Conservation (phyloP, 208 protist species). For the Porcisia hertigi region DNA sequence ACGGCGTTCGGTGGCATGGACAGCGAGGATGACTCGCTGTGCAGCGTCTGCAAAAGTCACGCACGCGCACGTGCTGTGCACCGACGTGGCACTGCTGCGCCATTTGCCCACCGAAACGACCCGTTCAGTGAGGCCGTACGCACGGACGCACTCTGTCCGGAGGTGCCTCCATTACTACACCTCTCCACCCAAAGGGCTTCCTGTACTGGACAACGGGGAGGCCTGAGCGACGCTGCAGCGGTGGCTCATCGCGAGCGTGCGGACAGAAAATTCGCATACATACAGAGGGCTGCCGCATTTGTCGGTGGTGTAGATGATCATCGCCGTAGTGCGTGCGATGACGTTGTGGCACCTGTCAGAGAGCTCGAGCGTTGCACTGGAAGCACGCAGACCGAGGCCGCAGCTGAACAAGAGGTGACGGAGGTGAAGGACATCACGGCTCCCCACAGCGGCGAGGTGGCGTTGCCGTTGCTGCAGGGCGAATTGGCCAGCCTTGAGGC, state of each 20-base stretch:
- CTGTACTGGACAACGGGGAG: background rate
- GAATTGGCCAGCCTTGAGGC: constrained; percentile 24
- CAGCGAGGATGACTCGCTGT: constrained; percentile 4
- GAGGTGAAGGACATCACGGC: background rate
- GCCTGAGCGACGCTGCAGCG: constrained; percentile 5
- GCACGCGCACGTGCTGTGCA: constrained; percentile 6
- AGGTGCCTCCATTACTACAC: constrained; percentile 21
- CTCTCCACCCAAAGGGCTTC: background rate
- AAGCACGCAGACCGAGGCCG: background rate
- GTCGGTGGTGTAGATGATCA: background rate
- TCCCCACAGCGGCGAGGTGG: constrained; percentile 23
- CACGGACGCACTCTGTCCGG: background rate
- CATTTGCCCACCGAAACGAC: background rate
- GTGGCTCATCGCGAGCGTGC: constrained; percentile 7
- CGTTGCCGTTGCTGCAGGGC: constrained; percentile 19
- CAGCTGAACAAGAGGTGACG: background rate
- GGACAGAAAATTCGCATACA: constrained; percentile 2
- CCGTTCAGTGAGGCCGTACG: constrained; percentile 8
- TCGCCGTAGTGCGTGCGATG: background rate
- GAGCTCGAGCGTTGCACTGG: background rate
- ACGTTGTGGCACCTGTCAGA: background rate
- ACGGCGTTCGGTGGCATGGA: background rate
- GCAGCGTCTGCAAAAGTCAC: constrained; percentile 9
- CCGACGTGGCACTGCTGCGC: background rate
- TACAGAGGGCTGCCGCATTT: constrained; percentile 15